Percentiles rank a stretch among this genome's conserved stretches.
Conservation (phyloP, 768 basidiomycete genomes). For the Coprinopsis marcescibilis region DNA sequence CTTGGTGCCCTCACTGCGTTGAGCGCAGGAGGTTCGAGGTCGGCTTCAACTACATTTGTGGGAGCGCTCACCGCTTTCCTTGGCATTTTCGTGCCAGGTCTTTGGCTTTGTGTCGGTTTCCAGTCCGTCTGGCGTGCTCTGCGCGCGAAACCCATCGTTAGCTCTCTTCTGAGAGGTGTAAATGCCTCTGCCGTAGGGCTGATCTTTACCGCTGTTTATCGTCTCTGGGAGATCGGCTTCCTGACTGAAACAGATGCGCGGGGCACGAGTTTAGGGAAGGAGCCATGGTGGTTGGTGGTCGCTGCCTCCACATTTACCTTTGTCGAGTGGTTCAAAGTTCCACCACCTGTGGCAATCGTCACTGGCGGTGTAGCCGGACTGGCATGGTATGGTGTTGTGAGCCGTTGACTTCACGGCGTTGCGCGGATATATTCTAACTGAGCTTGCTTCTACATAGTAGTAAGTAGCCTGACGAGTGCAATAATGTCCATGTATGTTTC, state of each 20-base stretch:
- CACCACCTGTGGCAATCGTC: conserved; percentile 35
- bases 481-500: background rate
- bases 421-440: too few species aligned
- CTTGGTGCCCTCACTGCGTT: conserved; percentile 38
- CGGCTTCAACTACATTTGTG: conserved; percentile 26
- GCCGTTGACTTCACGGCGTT: background rate
- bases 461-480: too few species aligned
- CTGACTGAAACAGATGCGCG: conserved; percentile 22
- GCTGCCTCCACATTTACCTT: conserved; percentile 33
- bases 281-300: conserved; percentile 47
- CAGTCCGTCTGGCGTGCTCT: conserved; percentile 31
- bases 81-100: conserved; percentile 46
- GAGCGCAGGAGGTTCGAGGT: conserved; percentile 17
- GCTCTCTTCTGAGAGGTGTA: conserved; percentile 30
- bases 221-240: conserved; percentile 33
- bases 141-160: conserved; percentile 23
- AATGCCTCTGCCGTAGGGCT: conserved; percentile 39
- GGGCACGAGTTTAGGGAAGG: conserved; percentile 27
- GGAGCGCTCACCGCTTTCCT: conserved; percentile 43
- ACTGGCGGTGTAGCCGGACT: conserved; percentile 35
- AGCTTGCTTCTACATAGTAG: too few species aligned
- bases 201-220: conserved; percentile 36
- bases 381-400: conserved; percentile 38
- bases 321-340: conserved; percentile 34
- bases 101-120: conserved; percentile 31